A percentile compares a stretch with the other conserved stretches of the same genome.
Conservation (phyloP, 1,139 yeast genomes). For the Geotrichum klebahnii region DNA sequence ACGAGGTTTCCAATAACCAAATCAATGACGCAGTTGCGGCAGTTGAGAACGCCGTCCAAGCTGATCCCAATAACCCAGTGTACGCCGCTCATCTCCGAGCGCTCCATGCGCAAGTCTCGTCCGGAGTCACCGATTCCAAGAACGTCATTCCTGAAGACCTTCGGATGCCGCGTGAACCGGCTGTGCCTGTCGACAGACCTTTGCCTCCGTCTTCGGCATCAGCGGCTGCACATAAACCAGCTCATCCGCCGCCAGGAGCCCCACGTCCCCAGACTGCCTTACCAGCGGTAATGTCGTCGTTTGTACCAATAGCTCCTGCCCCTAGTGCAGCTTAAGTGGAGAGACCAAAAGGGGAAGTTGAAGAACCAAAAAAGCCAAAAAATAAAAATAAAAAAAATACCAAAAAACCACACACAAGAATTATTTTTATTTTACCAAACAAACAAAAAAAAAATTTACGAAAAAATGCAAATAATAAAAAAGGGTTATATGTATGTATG, state of each 20-base stretch:
- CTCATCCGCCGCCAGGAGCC: slow-evolving; percentile 7
- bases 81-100: slow-evolving; percentile 71
- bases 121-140: slow-evolving; percentile 8
- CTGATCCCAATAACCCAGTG: slow-evolving; percentile 91
- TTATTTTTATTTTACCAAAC: no score
- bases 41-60: slow-evolving; percentile 88
- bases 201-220: slow-evolving; percentile 17
- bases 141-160: slow-evolving; percentile 19
- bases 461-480: no score
- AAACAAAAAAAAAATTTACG: no score
- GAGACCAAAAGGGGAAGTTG: no score
- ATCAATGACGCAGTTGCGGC: slow-evolving; percentile 93
- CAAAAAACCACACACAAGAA: no score
- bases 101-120: slow-evolving; percentile 9
- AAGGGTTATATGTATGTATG: no score
- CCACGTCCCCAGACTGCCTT: not conserved
- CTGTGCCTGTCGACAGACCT: slow-evolving; percentile 24
- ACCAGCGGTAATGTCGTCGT: not conserved
- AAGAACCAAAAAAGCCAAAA: no score
- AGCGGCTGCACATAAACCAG: not conserved
- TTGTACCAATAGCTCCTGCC: slow-evolving; percentile 16
- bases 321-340: not conserved
- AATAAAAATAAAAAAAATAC: no score
- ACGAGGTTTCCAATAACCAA: slow-evolving; percentile 96
- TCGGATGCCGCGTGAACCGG: slow-evolving; percentile 21